Conservation (phyloP, 352 stramenopile genomes). For the Pythium sp. region DNA sequence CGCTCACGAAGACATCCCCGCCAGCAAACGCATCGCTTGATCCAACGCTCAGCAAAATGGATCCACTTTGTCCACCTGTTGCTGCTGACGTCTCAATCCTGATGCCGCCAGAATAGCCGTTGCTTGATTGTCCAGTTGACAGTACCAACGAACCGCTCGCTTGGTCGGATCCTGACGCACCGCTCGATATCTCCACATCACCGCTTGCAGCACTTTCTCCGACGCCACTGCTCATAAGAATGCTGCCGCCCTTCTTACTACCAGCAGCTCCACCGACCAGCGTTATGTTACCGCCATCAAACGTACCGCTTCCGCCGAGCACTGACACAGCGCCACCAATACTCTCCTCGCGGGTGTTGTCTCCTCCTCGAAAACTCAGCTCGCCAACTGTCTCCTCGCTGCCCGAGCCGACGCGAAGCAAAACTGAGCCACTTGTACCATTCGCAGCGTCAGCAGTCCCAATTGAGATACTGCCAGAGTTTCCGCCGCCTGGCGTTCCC, state of each 20-base stretch:
- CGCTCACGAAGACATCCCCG: slow-evolving; percentile 8
- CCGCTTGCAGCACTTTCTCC: slow-evolving; percentile 25
- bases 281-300: slow-evolving; percentile 19
- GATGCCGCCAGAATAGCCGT: slow-evolving; percentile 6
- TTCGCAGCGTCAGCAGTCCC: slow-evolving; percentile 14
- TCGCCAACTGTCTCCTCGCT: slow-evolving; percentile 12
- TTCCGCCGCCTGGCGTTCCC: slow-evolving; percentile 15
- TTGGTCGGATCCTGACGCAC: slow-evolving; percentile 13
- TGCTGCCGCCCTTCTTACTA: slow-evolving; percentile 23
- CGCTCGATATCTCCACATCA: slow-evolving; percentile 25
- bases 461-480: slow-evolving; percentile 18
- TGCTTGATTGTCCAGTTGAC: slow-evolving; percentile 12
- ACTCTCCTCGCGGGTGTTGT: slow-evolving; percentile 15
- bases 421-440: slow-evolving; percentile 22
- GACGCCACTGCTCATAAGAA: slow-evolving; percentile 26
- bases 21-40: slow-evolving; percentile 8
- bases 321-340: slow-evolving; percentile 20
- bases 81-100: slow-evolving; percentile 11
- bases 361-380: slow-evolving; percentile 21
- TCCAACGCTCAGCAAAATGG: slow-evolving; percentile 17
- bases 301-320: slow-evolving; percentile 14
- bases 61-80: slow-evolving; percentile 14
- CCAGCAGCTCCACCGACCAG: slow-evolving; percentile 20
- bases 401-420: slow-evolving; percentile 17
- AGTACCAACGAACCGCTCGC: slow-evolving; percentile 23